Conservation (phyloP, 1,139 yeast genomes). For the Hyphopichia fennica region DNA sequence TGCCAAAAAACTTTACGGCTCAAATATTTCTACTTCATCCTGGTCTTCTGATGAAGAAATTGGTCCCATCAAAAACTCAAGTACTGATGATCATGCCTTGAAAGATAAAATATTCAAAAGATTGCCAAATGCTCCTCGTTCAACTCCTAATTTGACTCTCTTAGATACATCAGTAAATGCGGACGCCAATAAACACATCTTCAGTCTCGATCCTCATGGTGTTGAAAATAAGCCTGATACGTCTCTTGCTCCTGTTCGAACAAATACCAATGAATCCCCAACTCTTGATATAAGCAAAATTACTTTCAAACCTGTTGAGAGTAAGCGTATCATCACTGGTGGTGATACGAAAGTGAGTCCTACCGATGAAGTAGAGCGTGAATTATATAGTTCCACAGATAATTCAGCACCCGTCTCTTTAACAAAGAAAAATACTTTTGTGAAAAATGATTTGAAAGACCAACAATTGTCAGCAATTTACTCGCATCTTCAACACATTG, state of each 20-base stretch:
- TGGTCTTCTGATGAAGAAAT: constrained; percentile 3
- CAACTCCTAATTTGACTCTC: background rate
- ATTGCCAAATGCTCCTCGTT: background rate
- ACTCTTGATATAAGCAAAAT: background rate
- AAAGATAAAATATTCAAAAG: background rate
- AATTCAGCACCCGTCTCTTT: background rate
- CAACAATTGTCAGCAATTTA: constrained; percentile 5
- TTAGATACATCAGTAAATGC: background rate
- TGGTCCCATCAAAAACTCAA: background rate
- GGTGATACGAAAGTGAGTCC: background rate
- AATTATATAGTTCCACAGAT: background rate
- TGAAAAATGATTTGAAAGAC: background rate
- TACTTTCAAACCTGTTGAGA: constrained; percentile 2
- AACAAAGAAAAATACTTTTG: background rate
- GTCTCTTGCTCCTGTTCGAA: too few relatives aligned
- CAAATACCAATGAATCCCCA: background rate
- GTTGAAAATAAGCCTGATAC: too few relatives aligned
- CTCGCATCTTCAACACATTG: constrained; percentile 12
- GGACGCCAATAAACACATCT: background rate
- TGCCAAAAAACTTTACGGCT: constrained; percentile 2
- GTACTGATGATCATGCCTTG: background rate
- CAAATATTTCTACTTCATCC: background rate
- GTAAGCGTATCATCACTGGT: constrained; percentile 1
- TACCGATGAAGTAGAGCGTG: background rate
- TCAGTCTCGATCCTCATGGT: background rate